Evolutionary conservation across 2,329 filamentous ascomycete species (phyloP).

Genomic region (Cercospora berteroae): DNA sequence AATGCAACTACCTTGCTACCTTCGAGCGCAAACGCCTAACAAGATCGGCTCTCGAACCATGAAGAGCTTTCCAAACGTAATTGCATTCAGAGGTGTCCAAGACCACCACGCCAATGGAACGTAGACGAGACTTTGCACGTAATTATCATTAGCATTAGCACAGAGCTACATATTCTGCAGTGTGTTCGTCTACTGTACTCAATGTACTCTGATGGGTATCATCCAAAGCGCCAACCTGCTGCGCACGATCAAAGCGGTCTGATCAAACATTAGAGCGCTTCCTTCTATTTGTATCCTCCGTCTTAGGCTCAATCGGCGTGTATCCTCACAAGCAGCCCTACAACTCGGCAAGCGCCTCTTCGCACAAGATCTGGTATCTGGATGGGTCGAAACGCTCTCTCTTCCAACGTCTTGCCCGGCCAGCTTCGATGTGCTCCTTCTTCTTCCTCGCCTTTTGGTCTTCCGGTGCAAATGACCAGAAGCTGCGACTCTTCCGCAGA

Average conservation of each 20-base stretch:
- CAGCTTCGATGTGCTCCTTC: slow-evolving; percentile 30
- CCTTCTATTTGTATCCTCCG: neutral
- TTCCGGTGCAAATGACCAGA: slow-evolving; percentile 31
- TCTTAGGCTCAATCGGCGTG: neutral
- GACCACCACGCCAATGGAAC: neutral
- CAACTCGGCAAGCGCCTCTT: slow-evolving; percentile 34
- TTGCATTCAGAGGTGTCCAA: no score
- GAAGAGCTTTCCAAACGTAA: no score
- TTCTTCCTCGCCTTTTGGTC: slow-evolving; percentile 31
- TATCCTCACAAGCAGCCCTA: slow-evolving; percentile 9
- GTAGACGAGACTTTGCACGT: neutral
- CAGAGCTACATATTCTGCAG: neutral
- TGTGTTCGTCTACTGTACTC: neutral
- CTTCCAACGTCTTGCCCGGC: slow-evolving; percentile 32
- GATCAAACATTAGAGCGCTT: neutral
- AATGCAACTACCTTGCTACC: no score
- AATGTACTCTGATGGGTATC: neutral
- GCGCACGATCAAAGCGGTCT: neutral
- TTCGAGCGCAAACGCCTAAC: no score
- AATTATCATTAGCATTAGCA: neutral
- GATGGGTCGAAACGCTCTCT: slow-evolving; percentile 31
- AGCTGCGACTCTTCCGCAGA: slow-evolving; percentile 23
- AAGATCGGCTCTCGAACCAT: no score
- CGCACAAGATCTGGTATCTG: slow-evolving; percentile 31
- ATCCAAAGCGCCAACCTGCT: neutral